Evolutionary conservation across 169 alveolate genomes (phyloP).

Genomic region (Plasmodium falciparum): DNA sequence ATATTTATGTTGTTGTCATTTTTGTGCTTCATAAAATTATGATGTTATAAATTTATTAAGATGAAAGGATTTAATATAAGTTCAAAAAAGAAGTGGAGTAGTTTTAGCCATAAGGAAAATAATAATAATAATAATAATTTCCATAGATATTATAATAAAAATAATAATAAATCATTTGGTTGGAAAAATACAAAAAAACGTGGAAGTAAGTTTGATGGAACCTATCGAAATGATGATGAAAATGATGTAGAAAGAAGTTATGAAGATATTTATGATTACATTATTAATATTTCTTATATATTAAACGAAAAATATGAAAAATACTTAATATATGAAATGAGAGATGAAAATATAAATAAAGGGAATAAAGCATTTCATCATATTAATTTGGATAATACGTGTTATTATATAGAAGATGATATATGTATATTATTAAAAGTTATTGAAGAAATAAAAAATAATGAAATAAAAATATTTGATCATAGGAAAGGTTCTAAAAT

Average conservation of each 20-base stretch:
- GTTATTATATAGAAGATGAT: constrained; percentile 53
- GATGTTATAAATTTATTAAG: neutral
- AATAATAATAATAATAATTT: neutral
- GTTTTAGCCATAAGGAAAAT: neutral
- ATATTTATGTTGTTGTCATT: neutral
- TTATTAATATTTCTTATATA: constrained; percentile 61
- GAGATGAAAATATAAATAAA: constrained; percentile 73
- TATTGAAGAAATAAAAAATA: constrained; percentile 46
- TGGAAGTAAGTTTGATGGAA: neutral
- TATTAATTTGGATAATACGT: constrained; percentile 32
- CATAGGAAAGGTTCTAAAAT: constrained; percentile 47
- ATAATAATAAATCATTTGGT: neutral
- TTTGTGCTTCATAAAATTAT: neutral
- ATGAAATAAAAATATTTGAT: constrained; percentile 26
- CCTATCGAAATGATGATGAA: no score
- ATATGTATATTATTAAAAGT: constrained; percentile 59
- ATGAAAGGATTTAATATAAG: constrained; percentile 68
- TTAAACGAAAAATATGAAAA: constrained; percentile 76
- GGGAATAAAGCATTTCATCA: constrained; percentile 28
- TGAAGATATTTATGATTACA: constrained; percentile 44
- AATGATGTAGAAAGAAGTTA: no score
- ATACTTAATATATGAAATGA: constrained; percentile 60
- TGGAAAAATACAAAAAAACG: neutral
- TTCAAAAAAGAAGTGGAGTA: constrained; percentile 8
- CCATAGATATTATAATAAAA: neutral